Conservation (phyloP, 164 flowering plant species). For the Dillenia suffruticosa region DNA sequence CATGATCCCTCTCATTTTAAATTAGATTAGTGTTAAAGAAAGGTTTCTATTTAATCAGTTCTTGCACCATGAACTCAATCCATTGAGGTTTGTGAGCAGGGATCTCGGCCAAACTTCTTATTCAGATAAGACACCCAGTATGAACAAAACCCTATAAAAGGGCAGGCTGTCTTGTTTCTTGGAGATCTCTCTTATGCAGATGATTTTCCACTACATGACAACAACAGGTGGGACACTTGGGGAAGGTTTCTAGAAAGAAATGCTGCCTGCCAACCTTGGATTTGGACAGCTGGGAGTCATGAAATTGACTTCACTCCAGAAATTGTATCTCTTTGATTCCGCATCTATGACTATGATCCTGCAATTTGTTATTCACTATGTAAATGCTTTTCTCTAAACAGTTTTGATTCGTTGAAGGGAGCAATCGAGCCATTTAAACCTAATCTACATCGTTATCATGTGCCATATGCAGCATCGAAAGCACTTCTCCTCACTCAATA, state of each 20-base stretch:
- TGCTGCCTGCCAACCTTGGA: conserved; percentile 90
- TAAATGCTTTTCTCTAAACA: neutral
- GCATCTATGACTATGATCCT: neutral
- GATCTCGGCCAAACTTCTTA: conserved; percentile 81
- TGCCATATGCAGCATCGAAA: conserved; percentile 56
- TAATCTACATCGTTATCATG: conserved; percentile 41
- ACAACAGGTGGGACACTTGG: conserved; percentile 80
- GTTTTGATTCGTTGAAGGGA: conserved; percentile 42
- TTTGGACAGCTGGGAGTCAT: conserved; percentile 89
- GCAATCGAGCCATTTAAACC: conserved; percentile 72
- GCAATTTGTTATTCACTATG: neutral
- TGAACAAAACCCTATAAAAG: conserved; percentile 45
- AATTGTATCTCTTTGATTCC: conserved; percentile 28
- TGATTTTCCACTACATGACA: conserved; percentile 61
- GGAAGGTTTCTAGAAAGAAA: conserved; percentile 70
- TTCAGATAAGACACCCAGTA: conserved; percentile 70
- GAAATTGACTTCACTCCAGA: conserved; percentile 73
- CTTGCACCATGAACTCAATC: conserved; percentile 3
- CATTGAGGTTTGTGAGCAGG: conserved; percentile 30
- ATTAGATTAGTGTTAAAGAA: neutral
- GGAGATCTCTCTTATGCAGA: conserved; percentile 87
- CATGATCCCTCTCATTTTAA: neutral
- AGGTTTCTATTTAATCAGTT: neutral
- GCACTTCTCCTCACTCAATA: conserved; percentile 71
- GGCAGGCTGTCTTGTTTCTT: conserved; percentile 57